Conservation (phyloP, 1,284 basidiomycete genomes). For the Farysia itapuensis region DNA sequence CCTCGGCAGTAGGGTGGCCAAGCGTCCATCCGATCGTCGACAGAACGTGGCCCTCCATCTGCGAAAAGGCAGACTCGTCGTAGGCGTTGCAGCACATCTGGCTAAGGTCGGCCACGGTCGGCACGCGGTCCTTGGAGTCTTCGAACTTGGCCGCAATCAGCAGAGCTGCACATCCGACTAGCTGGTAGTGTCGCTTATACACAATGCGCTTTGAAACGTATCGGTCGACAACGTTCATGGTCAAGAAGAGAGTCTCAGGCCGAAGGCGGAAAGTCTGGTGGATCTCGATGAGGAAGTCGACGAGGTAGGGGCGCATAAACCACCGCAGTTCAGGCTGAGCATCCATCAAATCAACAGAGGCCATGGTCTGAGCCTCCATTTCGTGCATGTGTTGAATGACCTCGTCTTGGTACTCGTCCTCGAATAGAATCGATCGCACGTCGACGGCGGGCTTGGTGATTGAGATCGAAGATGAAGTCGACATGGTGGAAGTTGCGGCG, state of each 20-base stretch:
- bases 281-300: conserved; percentile 98
- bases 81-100: conserved; percentile 94
- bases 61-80: conserved; percentile 85
- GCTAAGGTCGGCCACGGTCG: conserved; percentile 86
- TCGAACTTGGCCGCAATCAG: conserved; percentile 99
- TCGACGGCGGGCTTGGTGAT: conserved; percentile 18
- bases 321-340: conserved; percentile 89
- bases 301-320: conserved; percentile 94
- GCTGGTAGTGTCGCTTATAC: conserved; percentile 98
- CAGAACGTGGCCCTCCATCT: conserved; percentile 82
- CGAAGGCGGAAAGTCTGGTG: conserved; percentile 87
- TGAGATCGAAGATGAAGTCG: conserved; percentile 3
- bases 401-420: conserved; percentile 94
- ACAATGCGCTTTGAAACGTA: conserved; percentile 98
- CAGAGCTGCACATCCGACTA: conserved; percentile 94
- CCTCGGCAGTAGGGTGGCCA: conserved; percentile 96
- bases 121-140: conserved; percentile 96
- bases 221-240: conserved; percentile 97
- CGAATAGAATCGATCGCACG: conserved; percentile 60
- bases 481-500: conserved; percentile 25
- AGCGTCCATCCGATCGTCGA: conserved; percentile 93
- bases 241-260: conserved; percentile 96
- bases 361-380: conserved; percentile 90
- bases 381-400: conserved; percentile 89
- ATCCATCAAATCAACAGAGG: conserved; percentile 90